Percentiles rank a stretch among this genome's conserved stretches.
phyloP scores from a whole-genome alignment of 2,329 filamentous ascomycete species.

The Botrytis fabae region DNA sequence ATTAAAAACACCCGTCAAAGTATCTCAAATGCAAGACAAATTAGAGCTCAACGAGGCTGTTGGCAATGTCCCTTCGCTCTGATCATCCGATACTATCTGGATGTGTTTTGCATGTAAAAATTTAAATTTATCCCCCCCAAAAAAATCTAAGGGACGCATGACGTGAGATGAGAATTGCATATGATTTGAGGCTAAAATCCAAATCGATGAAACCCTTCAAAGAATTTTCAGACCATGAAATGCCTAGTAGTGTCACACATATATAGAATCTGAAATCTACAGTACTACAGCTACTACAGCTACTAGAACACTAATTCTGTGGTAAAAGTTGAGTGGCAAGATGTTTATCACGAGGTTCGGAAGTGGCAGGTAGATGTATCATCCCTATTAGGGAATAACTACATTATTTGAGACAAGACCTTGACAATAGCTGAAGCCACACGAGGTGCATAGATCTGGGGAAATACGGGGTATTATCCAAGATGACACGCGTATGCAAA shows the following conservation, averaged over 20 bases:
- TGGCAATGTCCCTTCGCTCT: no score
- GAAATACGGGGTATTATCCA: constrained; percentile 17
- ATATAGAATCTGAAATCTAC: neutral
- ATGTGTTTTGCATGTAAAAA: neutral
- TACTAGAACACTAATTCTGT: neutral
- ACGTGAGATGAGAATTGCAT: neutral
- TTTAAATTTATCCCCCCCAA: neutral
- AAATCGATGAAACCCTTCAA: neutral
- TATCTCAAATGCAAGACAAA: neutral
- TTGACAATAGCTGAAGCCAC: neutral
- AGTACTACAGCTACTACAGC: neutral
- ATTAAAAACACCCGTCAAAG: neutral
- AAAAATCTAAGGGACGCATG: neutral
- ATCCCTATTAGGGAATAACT: neutral
- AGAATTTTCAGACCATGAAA: neutral
- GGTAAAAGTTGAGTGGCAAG: neutral
- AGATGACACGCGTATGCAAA: neutral
- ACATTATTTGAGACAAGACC: neutral
- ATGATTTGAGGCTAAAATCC: neutral
- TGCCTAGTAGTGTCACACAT: neutral
- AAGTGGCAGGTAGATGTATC: neutral
- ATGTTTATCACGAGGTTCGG: neutral
- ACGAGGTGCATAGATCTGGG: constrained; percentile 9
- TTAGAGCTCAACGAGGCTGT: neutral
- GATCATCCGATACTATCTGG: neutral